These are phyloP conservation scores for Xylaria sp. DNA, from an alignment of 2,329 filamentous ascomycete species.

Conservation along the genomic window DNA sequence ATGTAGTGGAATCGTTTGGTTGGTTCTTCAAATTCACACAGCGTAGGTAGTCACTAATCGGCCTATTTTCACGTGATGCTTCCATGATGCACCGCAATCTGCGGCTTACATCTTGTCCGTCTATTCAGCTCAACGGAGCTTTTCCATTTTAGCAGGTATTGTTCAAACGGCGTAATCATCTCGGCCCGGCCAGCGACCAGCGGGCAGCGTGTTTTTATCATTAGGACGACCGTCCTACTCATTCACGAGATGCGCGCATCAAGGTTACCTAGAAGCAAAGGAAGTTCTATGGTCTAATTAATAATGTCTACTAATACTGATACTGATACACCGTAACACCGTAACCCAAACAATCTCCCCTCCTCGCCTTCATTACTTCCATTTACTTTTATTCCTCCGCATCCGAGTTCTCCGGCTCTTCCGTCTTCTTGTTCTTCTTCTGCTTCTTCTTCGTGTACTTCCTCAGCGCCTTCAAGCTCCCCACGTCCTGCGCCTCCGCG, in stretches of 20 bases:
- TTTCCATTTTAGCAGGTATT: too few relatives aligned
- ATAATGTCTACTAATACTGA: too few relatives aligned
- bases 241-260: not conserved
- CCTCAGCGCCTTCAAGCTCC: constrained; percentile 24
- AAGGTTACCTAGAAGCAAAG: not conserved
- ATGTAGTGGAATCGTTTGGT: constrained; percentile 1
- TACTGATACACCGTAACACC: constrained; percentile 16
- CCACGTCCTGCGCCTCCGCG: constrained; percentile 38
- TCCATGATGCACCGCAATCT: not conserved
- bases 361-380: not conserved
- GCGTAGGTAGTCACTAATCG: constrained; percentile 4
- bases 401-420: constrained; percentile 3
- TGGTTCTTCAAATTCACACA: constrained; percentile 6
- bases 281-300: not conserved
- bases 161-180: too few relatives aligned
- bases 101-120: not conserved
- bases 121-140: not conserved
- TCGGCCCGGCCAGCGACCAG: too few relatives aligned
- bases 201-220: not conserved
- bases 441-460: constrained; percentile 11
- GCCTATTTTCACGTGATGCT: constrained; percentile 30
- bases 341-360: not conserved
- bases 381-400: not conserved
- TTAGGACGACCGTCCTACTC: constrained; percentile 10
- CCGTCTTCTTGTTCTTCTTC: constrained; percentile 8